A percentile compares a stretch with the other conserved stretches of the same genome.
Conservation (phyloP, 768 basidiomycete species). For the Crucibulum laeve region DNA sequence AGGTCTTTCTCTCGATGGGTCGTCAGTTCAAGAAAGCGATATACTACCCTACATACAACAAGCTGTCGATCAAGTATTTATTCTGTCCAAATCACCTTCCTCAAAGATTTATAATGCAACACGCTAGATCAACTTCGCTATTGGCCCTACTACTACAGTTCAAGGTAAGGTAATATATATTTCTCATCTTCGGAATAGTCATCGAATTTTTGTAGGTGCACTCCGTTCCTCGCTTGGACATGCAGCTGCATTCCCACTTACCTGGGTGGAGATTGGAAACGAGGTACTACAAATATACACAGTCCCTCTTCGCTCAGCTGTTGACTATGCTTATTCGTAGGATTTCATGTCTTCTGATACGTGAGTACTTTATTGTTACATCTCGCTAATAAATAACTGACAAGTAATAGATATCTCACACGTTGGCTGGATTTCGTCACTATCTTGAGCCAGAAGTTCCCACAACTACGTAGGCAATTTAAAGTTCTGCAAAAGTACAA, state of each 20-base stretch:
- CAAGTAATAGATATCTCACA: slow-evolving; percentile 34
- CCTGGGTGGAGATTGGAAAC: slow-evolving; percentile 55
- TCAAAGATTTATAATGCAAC: not conserved
- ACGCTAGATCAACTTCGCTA: slow-evolving; percentile 50
- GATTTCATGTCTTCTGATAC: slow-evolving; percentile 16
- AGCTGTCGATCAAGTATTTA: slow-evolving; percentile 42
- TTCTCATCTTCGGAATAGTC: not conserved
- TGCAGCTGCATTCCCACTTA: slow-evolving; percentile 45
- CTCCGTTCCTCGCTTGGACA: slow-evolving; percentile 53
- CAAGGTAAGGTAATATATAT: slow-evolving; percentile 17
- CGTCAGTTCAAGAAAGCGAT: slow-evolving; percentile 34
- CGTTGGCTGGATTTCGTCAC: slow-evolving; percentile 41
- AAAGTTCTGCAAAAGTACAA: not conserved
- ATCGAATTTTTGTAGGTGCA: slow-evolving; percentile 37
- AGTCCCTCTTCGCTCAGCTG: not conserved
- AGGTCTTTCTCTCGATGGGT: slow-evolving; percentile 49
- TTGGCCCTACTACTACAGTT: slow-evolving; percentile 41
- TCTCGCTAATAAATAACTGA: not conserved
- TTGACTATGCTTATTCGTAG: slow-evolving; percentile 3
- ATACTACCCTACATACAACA: slow-evolving; percentile 50
- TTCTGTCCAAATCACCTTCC: not conserved
- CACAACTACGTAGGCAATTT: slow-evolving; percentile 34
- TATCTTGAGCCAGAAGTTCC: slow-evolving; percentile 38
- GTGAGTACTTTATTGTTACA: slow-evolving; percentile 8
- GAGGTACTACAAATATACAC: slow-evolving; percentile 27